Conservation (phyloP, 2,329 filamentous ascomycete genomes). For the Cryphonectria parasitica region DNA sequence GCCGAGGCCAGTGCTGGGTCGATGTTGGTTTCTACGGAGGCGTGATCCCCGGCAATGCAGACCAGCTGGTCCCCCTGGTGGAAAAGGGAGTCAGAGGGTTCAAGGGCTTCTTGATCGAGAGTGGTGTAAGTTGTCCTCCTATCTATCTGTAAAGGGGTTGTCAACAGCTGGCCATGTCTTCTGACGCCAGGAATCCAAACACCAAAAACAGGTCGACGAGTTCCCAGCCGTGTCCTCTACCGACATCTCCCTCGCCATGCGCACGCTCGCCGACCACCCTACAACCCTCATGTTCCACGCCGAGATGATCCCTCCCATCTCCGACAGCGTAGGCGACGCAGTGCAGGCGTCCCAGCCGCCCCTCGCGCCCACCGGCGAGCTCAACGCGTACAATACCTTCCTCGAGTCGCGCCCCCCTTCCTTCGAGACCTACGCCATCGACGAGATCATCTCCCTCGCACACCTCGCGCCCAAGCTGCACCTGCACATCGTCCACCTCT, state of each 20-base stretch:
- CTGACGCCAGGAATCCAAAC: neutral
- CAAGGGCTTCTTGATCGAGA: conserved; percentile 97
- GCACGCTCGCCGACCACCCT: conserved; percentile 74
- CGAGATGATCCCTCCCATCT: conserved; percentile 92
- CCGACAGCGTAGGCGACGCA: conserved; percentile 77
- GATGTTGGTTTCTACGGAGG: conserved; percentile 99
- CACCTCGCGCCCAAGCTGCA: conserved; percentile 79
- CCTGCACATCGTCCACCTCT: conserved; percentile 92
- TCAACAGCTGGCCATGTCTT: neutral
- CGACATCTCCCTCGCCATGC: conserved; percentile 82
- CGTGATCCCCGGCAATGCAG: conserved; percentile 85
- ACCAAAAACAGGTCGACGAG: conserved; percentile 73
- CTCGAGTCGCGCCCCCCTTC: conserved; percentile 84
- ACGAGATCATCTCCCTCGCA: conserved; percentile 82
- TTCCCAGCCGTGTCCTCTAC: conserved; percentile 85
- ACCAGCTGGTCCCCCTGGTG: conserved; percentile 79
- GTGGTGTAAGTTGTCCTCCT: conserved; percentile 69
- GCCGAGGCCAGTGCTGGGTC: conserved; percentile 90
- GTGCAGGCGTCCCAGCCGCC: conserved; percentile 73
- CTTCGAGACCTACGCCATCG: conserved; percentile 90
- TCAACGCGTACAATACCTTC: conserved; percentile 86
- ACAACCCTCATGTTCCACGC: conserved; percentile 99
- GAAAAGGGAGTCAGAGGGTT: conserved; percentile 89
- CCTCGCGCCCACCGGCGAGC: conserved; percentile 69
- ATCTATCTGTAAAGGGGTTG: neutral